Evolutionary conservation across 2,329 filamentous ascomycete species (phyloP), one percentile per base, ranked within the genome.

Genomic region (Coniochaeta ligniaria): DNA sequence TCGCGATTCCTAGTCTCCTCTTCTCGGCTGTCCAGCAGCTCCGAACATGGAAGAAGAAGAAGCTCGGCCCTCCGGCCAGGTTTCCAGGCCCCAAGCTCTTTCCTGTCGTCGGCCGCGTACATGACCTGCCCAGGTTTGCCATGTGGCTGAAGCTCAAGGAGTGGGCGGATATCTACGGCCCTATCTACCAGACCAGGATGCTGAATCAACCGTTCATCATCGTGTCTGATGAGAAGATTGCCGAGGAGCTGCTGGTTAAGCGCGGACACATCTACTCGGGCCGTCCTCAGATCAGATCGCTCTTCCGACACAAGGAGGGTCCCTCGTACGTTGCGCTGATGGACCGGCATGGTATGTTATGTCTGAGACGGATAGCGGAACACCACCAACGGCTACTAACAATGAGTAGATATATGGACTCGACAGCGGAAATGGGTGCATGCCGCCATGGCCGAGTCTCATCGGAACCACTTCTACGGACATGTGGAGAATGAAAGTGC

Each of bases 71-170:
- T 17, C 70, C 72, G 62, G 63, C 67, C 60, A 70, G 63, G 58
- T 78, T 81, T 58, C 78, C 79, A 0, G 79, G 79, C 0, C 79
- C 79, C 12, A 73, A 69, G 60, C 78, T 79, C 63, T 79, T 76
- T 59, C 79, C 79, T 43, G 66, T 82, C 24, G 69, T 82, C 20
- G 79, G 79, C 33, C 75, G 79, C 56, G 73, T 81, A 16, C 79
- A 81, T 63, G 79, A 82, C 62, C 64, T 82, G 1, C 75, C 79
- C 9, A 73, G 75, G 47, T 76, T 78, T 61, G 69, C 70, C 24
- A 70, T 80, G 67, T 81, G 79, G 79, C 74, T 80, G 65, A 81
- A 81, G 69, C 80, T 81, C 68, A 76, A 78, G 64, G 75, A 78
- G 63, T 79, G 76, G 77, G 75, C 74, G 14, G 72, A 77, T 58